Base-by-base conservation (phyloP, 1,139 yeast genomes). In the Taphrina flavorubra region DNA sequence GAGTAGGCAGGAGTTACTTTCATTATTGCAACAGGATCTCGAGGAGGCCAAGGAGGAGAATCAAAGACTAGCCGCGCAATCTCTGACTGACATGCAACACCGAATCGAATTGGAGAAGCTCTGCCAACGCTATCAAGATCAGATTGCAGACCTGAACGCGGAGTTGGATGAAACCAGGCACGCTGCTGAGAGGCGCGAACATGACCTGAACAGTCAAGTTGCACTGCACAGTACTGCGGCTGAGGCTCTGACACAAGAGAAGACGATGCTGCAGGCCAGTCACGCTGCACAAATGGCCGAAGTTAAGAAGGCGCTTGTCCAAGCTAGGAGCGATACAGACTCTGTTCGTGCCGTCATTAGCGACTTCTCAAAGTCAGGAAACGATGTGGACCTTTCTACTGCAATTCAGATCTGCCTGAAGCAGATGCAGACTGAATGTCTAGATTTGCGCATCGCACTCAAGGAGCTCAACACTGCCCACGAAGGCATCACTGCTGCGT, bases 11-110 rank as follows among this genome's bases (percentile, higher is more conserved):
- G 66, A 51, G 20, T 25, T 40, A 7, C 40, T 62, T 8, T 13
- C 14, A 14, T 36, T 49, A 14, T 34, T 62, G 16, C 58, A 42
- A 46, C 59, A 62, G 37, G 66, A 62, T 31, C 31, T 51, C n/a
- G 66, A 62, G 20, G 66, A 62, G 36, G 53, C 36, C 36, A 16
- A 20, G 36, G 36, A 20, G 36, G 36, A 25, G n/a, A 49, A 49
- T 20, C 10, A 20, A 20, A 11, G 8, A 25, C 53, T 49, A 8
- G 53, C n/a, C 11, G 31, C 53, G 3, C 53, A 49, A 20, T 49
- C 53, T 11, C 36, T 6, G 34, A 6, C 8, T 8, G 53, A 49
- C 36, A 20, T 8, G 8, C 34, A 8, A n/a, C 31, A 8, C 4
- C 11, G 18, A n/a, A 10, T 51, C 2, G 59, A 53, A 13, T 42